Conservation (phyloP, 768 basidiomycete species). For the Mycena amicta region DNA sequence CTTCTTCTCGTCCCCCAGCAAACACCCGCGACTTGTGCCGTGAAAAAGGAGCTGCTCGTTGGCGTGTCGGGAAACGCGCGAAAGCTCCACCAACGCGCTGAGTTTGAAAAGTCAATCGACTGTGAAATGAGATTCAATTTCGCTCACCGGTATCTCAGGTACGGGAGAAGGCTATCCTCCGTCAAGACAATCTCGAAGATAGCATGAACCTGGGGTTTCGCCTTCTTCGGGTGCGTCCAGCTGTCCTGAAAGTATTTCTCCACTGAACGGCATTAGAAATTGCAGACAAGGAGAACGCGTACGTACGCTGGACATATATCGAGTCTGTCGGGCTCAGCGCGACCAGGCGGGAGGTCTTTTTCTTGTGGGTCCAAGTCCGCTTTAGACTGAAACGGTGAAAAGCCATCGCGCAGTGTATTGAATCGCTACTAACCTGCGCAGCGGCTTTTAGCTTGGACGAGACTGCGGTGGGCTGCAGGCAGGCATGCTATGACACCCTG, state of each 20-base stretch:
- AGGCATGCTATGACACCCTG: background rate
- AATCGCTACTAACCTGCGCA: background rate
- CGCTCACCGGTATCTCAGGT: conserved; percentile 48
- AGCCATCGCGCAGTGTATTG: conserved; percentile 12
- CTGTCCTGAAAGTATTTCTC: conserved; percentile 52
- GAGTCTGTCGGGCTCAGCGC: conserved; percentile 14
- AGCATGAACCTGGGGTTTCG: conserved; percentile 47
- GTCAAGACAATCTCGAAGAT: conserved; percentile 56
- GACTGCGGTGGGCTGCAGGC: background rate
- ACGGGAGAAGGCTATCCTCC: conserved; percentile 45
- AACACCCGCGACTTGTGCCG: conserved; percentile 63
- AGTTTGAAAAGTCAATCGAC: background rate
- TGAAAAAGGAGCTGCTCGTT: conserved; percentile 68
- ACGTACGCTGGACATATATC: conserved; percentile 17
- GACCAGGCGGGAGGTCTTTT: conserved; percentile 13
- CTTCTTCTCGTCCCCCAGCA: conserved; percentile 53
- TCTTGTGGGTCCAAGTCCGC: conserved; percentile 9
- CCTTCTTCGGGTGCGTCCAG: conserved; percentile 60
- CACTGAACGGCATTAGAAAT: conserved; percentile 36
- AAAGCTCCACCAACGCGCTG: conserved; percentile 32
- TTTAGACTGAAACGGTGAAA: conserved; percentile 11
- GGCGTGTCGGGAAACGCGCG: conserved; percentile 32
- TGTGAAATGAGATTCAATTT: background rate
- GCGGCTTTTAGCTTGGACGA: conserved; percentile 16
- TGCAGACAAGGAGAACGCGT: background rate